These are phyloP conservation scores for Glycine latifolia DNA, from an alignment of 306 rosid species.

Conservation along the genomic window DNA sequence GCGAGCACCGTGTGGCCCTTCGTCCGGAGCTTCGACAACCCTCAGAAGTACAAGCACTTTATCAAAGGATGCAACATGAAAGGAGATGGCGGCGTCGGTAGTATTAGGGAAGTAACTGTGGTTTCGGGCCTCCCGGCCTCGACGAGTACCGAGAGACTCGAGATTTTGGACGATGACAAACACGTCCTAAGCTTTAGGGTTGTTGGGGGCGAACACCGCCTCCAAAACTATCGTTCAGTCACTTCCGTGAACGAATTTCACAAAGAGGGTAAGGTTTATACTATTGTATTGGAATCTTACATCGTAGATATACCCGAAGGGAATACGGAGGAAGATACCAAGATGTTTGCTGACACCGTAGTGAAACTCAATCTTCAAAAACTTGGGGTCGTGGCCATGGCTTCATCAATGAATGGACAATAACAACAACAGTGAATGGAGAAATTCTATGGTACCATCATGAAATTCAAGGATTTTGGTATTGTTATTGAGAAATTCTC, in stretches of 20 bases:
- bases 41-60: conserved; percentile 89
- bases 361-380: conserved; percentile 90
- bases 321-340: conserved; percentile 83
- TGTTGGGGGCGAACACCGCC: conserved; percentile 89
- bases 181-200: conserved; percentile 81
- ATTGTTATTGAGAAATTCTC: not conserved
- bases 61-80: conserved; percentile 81
- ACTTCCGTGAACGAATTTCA: conserved; percentile 80
- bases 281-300: conserved; percentile 84
- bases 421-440: not conserved
- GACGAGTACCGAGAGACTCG: conserved; percentile 88
- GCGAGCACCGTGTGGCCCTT: conserved; percentile 64
- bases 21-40: conserved; percentile 75
- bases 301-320: conserved; percentile 88
- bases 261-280: conserved; percentile 56
- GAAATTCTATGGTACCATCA: not conserved
- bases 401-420: conserved; percentile 55
- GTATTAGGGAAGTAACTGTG: conserved; percentile 80
- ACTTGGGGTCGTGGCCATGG: conserved; percentile 68
- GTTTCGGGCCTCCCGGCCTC: conserved; percentile 93
- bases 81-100: conserved; percentile 80
- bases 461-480: not conserved
- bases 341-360: conserved; percentile 90
- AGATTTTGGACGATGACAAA: conserved; percentile 83
- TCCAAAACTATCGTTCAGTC: conserved; percentile 77